These are phyloP conservation scores for Orbilia quercus DNA, from an alignment of 2,329 filamentous ascomycete species.

Conservation along the genomic window DNA sequence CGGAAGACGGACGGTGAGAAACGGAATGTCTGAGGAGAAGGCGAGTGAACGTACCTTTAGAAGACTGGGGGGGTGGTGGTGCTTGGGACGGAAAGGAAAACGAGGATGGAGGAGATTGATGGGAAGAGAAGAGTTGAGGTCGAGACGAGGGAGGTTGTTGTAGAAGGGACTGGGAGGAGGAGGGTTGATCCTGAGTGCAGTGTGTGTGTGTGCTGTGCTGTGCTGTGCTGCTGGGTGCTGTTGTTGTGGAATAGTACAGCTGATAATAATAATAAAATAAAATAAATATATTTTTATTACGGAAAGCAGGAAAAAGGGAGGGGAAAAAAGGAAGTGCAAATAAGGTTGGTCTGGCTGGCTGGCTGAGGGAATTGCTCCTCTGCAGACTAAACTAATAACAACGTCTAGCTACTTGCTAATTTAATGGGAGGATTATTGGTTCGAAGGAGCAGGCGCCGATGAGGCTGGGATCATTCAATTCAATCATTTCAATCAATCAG, in stretches of 20 bases:
- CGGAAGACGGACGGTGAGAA: constrained; percentile 2
- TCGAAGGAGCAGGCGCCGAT: constrained; percentile 18
- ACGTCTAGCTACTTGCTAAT: not conserved
- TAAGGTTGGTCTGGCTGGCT: constrained; percentile 39
- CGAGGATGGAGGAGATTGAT: constrained; percentile 6
- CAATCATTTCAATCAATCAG: too few relatives aligned
- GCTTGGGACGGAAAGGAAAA: constrained; percentile 20
- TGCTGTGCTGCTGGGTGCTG: not conserved
- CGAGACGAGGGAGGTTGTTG: constrained; percentile 43
- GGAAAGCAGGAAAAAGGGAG: constrained; percentile 17
- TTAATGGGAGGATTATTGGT: not conserved
- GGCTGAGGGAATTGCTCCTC: not conserved
- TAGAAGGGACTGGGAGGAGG: constrained; percentile 25
- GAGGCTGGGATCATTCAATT: too few relatives aligned
- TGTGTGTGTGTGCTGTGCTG: not conserved
- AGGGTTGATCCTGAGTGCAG: constrained; percentile 11
- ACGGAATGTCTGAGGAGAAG: not conserved
- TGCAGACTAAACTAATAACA: constrained; percentile 1
- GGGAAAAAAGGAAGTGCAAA: constrained; percentile 37
- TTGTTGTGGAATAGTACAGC: too few relatives aligned
- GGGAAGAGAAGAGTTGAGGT: constrained; percentile 20
- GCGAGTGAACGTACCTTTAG: constrained; percentile 18
- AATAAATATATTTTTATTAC: not conserved
- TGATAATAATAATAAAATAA: constrained; percentile 1
- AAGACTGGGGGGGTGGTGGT: too few relatives aligned